Base-by-base conservation (phyloP, 2,329 filamentous ascomycete species). In the Cladosporium sp. region DNA sequence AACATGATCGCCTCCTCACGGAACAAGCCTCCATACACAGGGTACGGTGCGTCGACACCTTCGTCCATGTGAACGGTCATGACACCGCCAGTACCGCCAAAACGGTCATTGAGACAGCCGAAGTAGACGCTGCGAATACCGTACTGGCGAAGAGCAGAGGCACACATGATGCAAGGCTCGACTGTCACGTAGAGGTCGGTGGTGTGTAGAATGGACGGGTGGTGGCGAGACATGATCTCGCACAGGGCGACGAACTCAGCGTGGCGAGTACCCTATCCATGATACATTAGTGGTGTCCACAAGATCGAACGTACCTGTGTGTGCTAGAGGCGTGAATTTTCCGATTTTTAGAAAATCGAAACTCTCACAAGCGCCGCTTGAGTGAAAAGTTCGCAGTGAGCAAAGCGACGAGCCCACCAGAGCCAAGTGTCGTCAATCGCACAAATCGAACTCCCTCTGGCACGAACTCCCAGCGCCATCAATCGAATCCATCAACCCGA, bases 141-240 rank as follows among this genome's bases (percentile, higher is more conserved):
- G 63, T 95, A 87, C 74, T 99, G 95, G 52, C 91, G 85, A 51
- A 99, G 81, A 54, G 95, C 85, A 6, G 91, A 95, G 12, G 94
- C 94, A 71, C 94, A 99, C 94, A 99, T 99, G 76, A 99, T 91
- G 73, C 94, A 99, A 4, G 94, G 94, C 75, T 99, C 95, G 55
- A 99, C 93, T 0, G 94, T 99, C 49, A 99, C 94, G 73, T 99
- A 99, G 52, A 99, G 83, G 68, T 88, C 85, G 9, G 86, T 88
- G 62, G 92, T 83, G 37, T 78, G 79, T 64, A 97, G 79, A 61
- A 93, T 83, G 12, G 80, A 81, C 34, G 84, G 81, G 54, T 87
- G 81, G 63, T 94, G 82, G 53, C 80, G 80, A 20, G 81, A 76
- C 45, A 89, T 77, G 63, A 88, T 83, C 61, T 84, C 76, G 58